Conservation (phyloP, 2,329 filamentous ascomycete species). For the Cytospora piceicola region DNA sequence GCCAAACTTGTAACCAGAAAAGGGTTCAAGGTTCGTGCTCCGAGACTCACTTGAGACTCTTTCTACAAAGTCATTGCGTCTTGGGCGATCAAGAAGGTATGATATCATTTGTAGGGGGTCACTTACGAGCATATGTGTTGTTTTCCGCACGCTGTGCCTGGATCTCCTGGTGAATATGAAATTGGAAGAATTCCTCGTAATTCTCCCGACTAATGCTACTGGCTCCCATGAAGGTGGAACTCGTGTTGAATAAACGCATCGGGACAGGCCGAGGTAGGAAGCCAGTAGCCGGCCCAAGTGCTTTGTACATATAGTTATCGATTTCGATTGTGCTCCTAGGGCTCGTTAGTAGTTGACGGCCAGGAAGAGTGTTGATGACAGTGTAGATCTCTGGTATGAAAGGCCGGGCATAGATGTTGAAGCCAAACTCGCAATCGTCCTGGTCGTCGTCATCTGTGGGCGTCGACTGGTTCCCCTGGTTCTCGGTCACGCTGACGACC, state of each 20-base stretch:
- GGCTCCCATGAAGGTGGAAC: neutral
- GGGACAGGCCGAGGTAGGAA: conserved; percentile 19
- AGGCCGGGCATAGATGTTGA: conserved; percentile 33
- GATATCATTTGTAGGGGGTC: neutral
- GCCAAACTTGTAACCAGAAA: neutral
- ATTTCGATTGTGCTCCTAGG: conserved; percentile 27
- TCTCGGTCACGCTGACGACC: neutral
- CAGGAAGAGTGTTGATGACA: conserved; percentile 30
- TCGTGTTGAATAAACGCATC: neutral
- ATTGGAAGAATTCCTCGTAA: conserved; percentile 32
- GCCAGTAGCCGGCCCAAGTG: conserved; percentile 19
- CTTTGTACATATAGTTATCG: conserved; percentile 14
- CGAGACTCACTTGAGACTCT: neutral
- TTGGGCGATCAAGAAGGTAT: neutral
- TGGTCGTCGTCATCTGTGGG: neutral
- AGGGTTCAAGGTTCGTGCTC: neutral
- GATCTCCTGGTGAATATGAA: conserved; percentile 30
- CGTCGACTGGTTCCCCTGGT: neutral
- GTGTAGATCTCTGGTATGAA: conserved; percentile 31
- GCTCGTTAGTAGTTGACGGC: conserved; percentile 14
- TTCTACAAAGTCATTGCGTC: neutral
- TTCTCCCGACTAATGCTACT: conserved; percentile 11
- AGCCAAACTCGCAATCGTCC: conserved; percentile 15
- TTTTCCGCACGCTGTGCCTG: conserved; percentile 29
- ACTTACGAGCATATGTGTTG: conserved; percentile 23